These are phyloP conservation scores for Tylopilus plumbeoviolaceoides DNA, from an alignment of 768 basidiomycete species.

Conservation along the genomic window DNA sequence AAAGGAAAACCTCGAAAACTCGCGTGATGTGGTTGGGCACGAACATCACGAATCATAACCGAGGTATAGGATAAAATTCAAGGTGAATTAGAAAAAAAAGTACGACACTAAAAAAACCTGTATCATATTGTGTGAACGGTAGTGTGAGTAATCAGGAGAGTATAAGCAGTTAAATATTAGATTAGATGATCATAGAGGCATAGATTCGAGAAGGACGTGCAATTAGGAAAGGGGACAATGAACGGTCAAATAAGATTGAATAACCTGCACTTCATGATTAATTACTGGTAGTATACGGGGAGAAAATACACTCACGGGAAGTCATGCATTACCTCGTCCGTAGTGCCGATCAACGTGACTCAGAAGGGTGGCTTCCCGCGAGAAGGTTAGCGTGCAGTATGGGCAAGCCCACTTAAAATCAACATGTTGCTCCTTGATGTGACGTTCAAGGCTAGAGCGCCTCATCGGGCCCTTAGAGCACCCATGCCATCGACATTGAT, in stretches of 20 bases:
- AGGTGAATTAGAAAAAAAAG: slow-evolving; percentile 1
- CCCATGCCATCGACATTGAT: too few relatives aligned
- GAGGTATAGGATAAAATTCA: background rate
- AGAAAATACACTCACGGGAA: background rate
- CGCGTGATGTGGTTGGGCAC: background rate
- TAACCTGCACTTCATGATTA: too few relatives aligned
- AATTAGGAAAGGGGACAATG: too few relatives aligned
- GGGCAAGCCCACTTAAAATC: slow-evolving; percentile 19
- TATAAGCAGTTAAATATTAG: background rate
- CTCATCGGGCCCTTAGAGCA: too few relatives aligned
- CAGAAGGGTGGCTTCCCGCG: background rate
- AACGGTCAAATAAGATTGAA: too few relatives aligned
- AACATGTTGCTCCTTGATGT: too few relatives aligned
- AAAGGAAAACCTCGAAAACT: background rate
- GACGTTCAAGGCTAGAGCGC: too few relatives aligned
- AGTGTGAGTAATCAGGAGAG: background rate
- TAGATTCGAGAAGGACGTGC: too few relatives aligned
- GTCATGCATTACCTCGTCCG: background rate
- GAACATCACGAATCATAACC: background rate
- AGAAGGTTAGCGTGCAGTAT: background rate
- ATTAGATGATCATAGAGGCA: background rate
- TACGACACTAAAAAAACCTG: background rate
- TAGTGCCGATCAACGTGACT: background rate
- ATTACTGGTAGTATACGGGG: too few relatives aligned
- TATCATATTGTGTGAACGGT: background rate